Evolutionary conservation across 192 early-diverging fungal species (phyloP).

Genomic region (Rhizophagus prolifer): DNA sequence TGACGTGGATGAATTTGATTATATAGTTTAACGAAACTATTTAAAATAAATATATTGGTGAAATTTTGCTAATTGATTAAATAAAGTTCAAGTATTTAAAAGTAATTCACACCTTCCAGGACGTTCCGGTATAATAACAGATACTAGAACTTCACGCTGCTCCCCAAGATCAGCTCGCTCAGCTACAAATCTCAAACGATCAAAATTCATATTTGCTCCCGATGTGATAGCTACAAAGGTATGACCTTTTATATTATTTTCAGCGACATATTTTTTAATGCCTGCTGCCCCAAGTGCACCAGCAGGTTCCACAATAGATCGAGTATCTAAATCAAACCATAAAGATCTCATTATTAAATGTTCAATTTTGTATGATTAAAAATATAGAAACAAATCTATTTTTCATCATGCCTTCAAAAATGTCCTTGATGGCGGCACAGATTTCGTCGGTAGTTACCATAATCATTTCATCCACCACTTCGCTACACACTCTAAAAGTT

Average conservation of each 20-base stretch:
- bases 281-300: constrained; percentile 90
- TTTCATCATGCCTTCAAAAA: constrained; percentile 59
- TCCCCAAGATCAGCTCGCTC: constrained; percentile 97
- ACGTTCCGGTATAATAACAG: constrained; percentile 88
- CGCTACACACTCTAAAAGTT: constrained; percentile 75
- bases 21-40: constrained; percentile 76
- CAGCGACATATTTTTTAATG: constrained; percentile 74
- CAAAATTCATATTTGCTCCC: constrained; percentile 99
- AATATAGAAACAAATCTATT: background rate
- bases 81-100: background rate
- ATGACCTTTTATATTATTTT: constrained; percentile 50
- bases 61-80: background rate
- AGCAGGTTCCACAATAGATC: constrained; percentile 95
- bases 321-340: constrained; percentile 60
- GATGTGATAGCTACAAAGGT: constrained; percentile 78
- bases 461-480: constrained; percentile 88
- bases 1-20: constrained; percentile 78
- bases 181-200: constrained; percentile 94
- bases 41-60: background rate
- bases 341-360: background rate
- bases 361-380: background rate
- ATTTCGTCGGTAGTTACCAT: constrained; percentile 94
- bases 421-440: constrained; percentile 88
- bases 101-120: constrained; percentile 63
- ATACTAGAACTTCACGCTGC: constrained; percentile 84